Evolutionary conservation across 1,139 yeast genomes (phyloP).

Genomic region (Pneumocystis wakefieldiae): DNA sequence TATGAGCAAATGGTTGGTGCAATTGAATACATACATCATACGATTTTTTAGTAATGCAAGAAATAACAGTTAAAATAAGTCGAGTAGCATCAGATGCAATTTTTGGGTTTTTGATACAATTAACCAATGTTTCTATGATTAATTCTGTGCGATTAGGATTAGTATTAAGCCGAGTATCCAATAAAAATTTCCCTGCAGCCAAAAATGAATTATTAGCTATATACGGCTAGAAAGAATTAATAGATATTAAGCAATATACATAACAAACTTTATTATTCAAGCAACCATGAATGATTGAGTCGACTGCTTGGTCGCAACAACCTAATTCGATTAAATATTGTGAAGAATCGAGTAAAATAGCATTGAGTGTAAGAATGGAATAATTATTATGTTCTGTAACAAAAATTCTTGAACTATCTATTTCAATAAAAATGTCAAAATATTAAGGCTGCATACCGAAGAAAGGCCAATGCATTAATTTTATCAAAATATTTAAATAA

Average conservation of each 20-base stretch:
- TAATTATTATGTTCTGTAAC: conserved; percentile 34
- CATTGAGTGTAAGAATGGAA: conserved; percentile 58
- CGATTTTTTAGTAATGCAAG: conserved; percentile 45
- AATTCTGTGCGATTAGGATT: conserved; percentile 18
- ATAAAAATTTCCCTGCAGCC: conserved; percentile 68
- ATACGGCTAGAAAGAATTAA: conserved; percentile 3
- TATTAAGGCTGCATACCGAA: conserved; percentile 45
- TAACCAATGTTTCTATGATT: background rate
- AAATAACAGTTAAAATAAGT: background rate
- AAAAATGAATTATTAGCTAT: conserved; percentile 65
- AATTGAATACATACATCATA: conserved; percentile 22
- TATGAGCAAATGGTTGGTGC: background rate
- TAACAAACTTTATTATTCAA: background rate
- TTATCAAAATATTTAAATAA: conserved; percentile 49
- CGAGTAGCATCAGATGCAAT: background rate
- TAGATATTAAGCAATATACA: background rate
- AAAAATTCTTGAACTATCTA: background rate
- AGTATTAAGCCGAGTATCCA: conserved; percentile 13
- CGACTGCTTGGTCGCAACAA: background rate
- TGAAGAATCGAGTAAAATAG: conserved; percentile 31
- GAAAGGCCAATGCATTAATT: conserved; percentile 50
- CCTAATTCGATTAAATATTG: background rate
- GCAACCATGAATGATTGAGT: background rate
- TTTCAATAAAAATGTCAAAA: conserved; percentile 3
- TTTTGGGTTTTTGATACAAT: background rate